Base-by-base conservation (phyloP, 2,329 filamentous ascomycete genomes). In the Colletotrichum tabaci region DNA sequence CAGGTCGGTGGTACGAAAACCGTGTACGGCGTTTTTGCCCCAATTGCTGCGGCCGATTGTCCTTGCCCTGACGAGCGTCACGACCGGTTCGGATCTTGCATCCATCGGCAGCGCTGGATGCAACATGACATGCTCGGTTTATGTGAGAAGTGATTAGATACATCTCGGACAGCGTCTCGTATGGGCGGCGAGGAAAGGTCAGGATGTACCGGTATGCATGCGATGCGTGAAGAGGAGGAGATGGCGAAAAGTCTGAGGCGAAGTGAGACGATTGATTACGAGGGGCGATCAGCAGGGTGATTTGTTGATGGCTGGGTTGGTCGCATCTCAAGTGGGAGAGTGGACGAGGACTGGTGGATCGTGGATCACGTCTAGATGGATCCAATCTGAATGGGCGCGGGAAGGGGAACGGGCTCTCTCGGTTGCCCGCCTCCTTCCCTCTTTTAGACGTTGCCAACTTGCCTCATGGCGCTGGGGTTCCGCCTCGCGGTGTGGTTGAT, bases 381-480 rank as follows among this genome's bases (percentile, higher is more conserved):
- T 64, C 65, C 65, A 71, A 68, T 71, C 65, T 68, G 49, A 71
- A 61, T 61, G 63, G 49, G 49, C 60, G 26, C 56, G 62, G 49
- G 55, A 56, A 49, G 49, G 46, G 63, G 56, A 67, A 67, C 50
- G 49, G 49, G 21, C 38, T 67, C 40, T 47, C 52, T 70, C 56
- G 67, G 66, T 49, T 66, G 46, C 67, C 61, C 66, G 53, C 38
- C 30, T 56, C 50, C 30, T 35, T 35, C 30, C 30, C 30, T 35
- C 30, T 35, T 35, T 9, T 35, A 35, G 30, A 35, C 9, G 30
- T n/a, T 44, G 49, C n/a, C 35, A 23, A 21, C 40, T 64, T 68
- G 44, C 64, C 64, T 67, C 67, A 49, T 26, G 61, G 30, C 46
- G 47, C 10, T 23, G n/a, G 47, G 42, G 30, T 63, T 52, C n/a